Percentiles rank a stretch among this genome's conserved stretches.
phyloP scores from a whole-genome alignment of 306 rosid genomes.

The Vigna unguiculata region DNA sequence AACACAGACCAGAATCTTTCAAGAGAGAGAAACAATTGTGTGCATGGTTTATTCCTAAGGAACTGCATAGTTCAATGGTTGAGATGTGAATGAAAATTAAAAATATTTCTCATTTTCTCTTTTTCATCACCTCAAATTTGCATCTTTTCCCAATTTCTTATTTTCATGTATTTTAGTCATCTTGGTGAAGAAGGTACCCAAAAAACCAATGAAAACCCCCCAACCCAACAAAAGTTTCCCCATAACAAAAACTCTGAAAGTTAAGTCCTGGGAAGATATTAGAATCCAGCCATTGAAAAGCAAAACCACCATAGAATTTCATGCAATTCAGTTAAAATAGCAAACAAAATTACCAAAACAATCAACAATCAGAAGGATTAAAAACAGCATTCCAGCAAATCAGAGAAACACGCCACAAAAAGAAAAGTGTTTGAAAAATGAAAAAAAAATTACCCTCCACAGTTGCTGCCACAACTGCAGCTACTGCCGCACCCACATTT shows the following conservation, averaged over 20 bases:
- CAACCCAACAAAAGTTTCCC: neutral
- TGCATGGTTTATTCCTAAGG: neutral
- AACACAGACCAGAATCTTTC: neutral
- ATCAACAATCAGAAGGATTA: neutral
- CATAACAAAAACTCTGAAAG: neutral
- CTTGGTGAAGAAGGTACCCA: neutral
- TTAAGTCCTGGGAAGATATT: no score
- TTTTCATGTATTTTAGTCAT: neutral
- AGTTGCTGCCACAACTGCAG: constrained; percentile 64
- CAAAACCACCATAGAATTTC: neutral
- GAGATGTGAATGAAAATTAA: no score
- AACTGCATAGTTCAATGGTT: no score
- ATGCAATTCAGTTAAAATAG: neutral
- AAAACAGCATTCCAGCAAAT: neutral
- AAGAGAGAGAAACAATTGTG: neutral
- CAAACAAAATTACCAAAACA: neutral
- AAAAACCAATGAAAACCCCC: neutral
- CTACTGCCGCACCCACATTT: constrained; percentile 64
- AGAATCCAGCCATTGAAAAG: neutral
- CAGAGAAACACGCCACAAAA: no score
- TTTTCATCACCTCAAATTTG: no score
- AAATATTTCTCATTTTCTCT: no score
- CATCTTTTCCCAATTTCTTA: no score
- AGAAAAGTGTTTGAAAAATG: neutral
- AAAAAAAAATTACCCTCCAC: constrained; percentile 35